A percentile compares a stretch with the other conserved stretches of the same genome.
Evolutionary conservation across 2,329 filamentous ascomycete genomes (phyloP).

Genomic region (Xylariales sp.): DNA sequence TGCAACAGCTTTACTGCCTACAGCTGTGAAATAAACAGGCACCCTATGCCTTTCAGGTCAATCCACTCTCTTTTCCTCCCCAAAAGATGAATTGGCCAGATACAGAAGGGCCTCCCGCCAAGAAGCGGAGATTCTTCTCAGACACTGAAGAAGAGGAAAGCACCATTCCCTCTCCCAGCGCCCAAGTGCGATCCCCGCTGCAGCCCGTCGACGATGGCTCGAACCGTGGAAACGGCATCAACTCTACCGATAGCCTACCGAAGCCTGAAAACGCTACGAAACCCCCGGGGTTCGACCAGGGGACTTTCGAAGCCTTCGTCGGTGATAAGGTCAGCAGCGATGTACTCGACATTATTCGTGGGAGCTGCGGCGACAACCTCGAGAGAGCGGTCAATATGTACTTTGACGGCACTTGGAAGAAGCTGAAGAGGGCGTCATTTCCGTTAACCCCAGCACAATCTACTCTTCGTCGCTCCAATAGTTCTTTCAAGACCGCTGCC

Average conservation of each 20-base stretch:
- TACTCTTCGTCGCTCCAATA: constrained; percentile 10
- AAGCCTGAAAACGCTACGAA: constrained; percentile 10
- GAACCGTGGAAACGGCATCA: constrained; percentile 7
- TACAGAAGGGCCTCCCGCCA: constrained; percentile 29
- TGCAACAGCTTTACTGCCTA: too few species aligned
- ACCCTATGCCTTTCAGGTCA: constrained; percentile 1
- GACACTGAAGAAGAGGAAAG: constrained; percentile 26
- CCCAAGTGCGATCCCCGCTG: constrained; percentile 15
- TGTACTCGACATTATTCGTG: constrained; percentile 44
- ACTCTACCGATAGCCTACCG: constrained; percentile 1
- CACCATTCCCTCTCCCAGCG: constrained; percentile 10
- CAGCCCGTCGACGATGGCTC: constrained; percentile 17
- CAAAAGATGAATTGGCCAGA: constrained; percentile 33
- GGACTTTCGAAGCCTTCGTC: constrained; percentile 55
- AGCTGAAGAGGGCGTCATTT: constrained; percentile 28
- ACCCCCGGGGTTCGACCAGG: constrained; percentile 45
- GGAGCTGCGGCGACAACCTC: constrained; percentile 52
- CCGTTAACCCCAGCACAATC: constrained; percentile 1
- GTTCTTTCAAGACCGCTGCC: background rate
- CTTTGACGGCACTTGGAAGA: constrained; percentile 64
- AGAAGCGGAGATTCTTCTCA: constrained; percentile 37
- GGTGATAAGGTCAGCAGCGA: constrained; percentile 50
- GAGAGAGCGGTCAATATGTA: constrained; percentile 66
- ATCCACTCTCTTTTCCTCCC: constrained; percentile 1
- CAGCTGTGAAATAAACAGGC: constrained; percentile 3